phyloP scores from a whole-genome alignment of 2,329 filamentous ascomycete species.

The Coniochaeta hoffmannii region DNA sequence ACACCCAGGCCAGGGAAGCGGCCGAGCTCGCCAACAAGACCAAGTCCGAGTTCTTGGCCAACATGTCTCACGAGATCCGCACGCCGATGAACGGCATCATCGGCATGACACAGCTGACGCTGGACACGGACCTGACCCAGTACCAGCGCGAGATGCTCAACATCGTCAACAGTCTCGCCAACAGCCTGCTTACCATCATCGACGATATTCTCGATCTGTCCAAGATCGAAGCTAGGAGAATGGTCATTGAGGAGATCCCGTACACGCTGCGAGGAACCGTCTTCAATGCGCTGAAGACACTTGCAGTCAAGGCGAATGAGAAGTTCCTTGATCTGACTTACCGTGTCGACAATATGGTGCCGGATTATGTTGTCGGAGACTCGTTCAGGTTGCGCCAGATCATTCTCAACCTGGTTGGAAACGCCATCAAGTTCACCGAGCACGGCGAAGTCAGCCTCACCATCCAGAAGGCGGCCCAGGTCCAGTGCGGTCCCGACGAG shows the following conservation, averaged over 20 bases:
- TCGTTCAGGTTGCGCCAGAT: conserved; percentile 95
- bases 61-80: conserved; percentile 98
- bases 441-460: conserved; percentile 91
- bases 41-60: conserved; percentile 96
- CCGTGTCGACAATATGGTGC: conserved; percentile 85
- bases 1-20: conserved; percentile 90
- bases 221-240: conserved; percentile 88
- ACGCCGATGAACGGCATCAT: conserved; percentile 98
- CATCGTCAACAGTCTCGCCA: conserved; percentile 93
- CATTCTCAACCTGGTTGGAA: conserved; percentile 93
- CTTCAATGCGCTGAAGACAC: conserved; percentile 92
- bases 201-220: conserved; percentile 72
- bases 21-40: conserved; percentile 96
- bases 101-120: conserved; percentile 92
- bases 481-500: conserved; percentile 62
- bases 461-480: conserved; percentile 65
- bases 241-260: conserved; percentile 97
- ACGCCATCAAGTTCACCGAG: conserved; percentile 98
- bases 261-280: conserved; percentile 92
- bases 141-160: conserved; percentile 98
- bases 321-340: conserved; percentile 90
- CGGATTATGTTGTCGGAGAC: conserved; percentile 92
- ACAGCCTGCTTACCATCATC: conserved; percentile 94
- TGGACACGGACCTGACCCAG: conserved; percentile 90
- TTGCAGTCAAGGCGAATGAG: conserved; percentile 96